phyloP scores from a whole-genome alignment of 805 yeast genomes.

The Saturnispora diversa region DNA sequence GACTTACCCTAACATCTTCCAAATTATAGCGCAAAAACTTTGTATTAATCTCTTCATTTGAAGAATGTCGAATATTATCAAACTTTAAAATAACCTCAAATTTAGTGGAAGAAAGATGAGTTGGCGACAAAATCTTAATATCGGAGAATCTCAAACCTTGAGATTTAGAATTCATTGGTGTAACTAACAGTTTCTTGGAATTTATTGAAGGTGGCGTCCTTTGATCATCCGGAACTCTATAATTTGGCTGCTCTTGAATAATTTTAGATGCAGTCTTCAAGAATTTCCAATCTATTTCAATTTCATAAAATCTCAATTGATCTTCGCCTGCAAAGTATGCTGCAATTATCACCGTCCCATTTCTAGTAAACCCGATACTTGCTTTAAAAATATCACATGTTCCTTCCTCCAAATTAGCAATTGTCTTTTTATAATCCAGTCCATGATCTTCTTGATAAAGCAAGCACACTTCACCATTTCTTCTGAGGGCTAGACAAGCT shows the following conservation, averaged over 20 bases:
- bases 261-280: slow-evolving; percentile 39
- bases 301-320: slow-evolving; percentile 34
- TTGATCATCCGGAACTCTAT: slow-evolving; percentile 40
- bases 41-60: slow-evolving; percentile 16
- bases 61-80: slow-evolving; percentile 21
- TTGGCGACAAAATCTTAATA: slow-evolving; percentile 41
- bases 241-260: slow-evolving; percentile 40
- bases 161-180: slow-evolving; percentile 17
- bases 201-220: slow-evolving; percentile 35
- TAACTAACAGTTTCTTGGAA: slow-evolving; percentile 27
- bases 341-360: slow-evolving; percentile 38
- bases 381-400: slow-evolving; percentile 27
- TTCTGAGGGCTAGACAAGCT: slow-evolving; percentile 60
- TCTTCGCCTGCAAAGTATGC: slow-evolving; percentile 33
- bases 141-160: slow-evolving; percentile 17
- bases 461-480: slow-evolving; percentile 50
- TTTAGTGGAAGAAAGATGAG: slow-evolving; percentile 33
- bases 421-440: slow-evolving; percentile 43
- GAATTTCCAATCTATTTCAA: slow-evolving; percentile 50
- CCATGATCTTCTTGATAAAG: slow-evolving; percentile 61
- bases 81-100: slow-evolving; percentile 42
- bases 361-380: slow-evolving; percentile 45
- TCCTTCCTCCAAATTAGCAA: slow-evolving; percentile 24
- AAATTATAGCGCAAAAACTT: slow-evolving; percentile 22
- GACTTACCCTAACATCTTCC: slow-evolving; percentile 14